A percentile compares a stretch with the other conserved stretches of the same genome.
phyloP scores from a whole-genome alignment of 257 asterid species.

The Penstemon eatonii region DNA sequence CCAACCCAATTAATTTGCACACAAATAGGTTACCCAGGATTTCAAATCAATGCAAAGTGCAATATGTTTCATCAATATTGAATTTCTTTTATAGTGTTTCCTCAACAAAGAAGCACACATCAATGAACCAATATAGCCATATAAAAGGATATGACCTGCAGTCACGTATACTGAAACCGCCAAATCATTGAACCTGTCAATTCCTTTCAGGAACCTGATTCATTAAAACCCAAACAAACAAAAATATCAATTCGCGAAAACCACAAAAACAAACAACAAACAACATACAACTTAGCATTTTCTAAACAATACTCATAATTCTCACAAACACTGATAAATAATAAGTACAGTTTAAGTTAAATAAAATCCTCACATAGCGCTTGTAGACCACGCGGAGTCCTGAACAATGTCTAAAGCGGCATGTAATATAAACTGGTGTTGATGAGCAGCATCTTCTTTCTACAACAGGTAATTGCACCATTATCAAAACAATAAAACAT shows the following conservation, averaged over 20 bases:
- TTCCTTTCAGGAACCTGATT: slow-evolving; percentile 77
- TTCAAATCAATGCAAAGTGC: background rate
- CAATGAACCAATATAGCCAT: slow-evolving; percentile 5
- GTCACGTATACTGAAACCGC: slow-evolving; percentile 94
- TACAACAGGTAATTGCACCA: slow-evolving; percentile 28
- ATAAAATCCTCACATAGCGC: slow-evolving; percentile 76
- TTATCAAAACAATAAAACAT: slow-evolving; percentile 3
- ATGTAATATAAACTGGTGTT: slow-evolving; percentile 91
- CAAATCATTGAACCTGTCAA: slow-evolving; percentile 88
- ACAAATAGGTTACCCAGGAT: background rate
- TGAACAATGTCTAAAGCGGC: slow-evolving; percentile 94
- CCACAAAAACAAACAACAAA: background rate
- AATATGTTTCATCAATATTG: background rate
- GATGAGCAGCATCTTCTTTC: slow-evolving; percentile 99
- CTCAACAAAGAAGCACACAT: slow-evolving; percentile 1
- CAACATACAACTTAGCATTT: background rate
- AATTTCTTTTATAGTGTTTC: background rate
- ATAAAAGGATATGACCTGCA: slow-evolving; percentile 96
- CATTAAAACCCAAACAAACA: slow-evolving; percentile 13
- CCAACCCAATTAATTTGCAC: background rate
- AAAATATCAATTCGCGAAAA: slow-evolving; percentile 14
- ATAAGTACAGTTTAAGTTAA: background rate
- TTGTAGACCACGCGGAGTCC: slow-evolving; percentile 96
- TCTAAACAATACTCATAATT: background rate
- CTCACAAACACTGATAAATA: background rate